Evolutionary conservation across 2,329 filamentous ascomycete genomes (phyloP).

Genomic region (Clonostachys sp.): DNA sequence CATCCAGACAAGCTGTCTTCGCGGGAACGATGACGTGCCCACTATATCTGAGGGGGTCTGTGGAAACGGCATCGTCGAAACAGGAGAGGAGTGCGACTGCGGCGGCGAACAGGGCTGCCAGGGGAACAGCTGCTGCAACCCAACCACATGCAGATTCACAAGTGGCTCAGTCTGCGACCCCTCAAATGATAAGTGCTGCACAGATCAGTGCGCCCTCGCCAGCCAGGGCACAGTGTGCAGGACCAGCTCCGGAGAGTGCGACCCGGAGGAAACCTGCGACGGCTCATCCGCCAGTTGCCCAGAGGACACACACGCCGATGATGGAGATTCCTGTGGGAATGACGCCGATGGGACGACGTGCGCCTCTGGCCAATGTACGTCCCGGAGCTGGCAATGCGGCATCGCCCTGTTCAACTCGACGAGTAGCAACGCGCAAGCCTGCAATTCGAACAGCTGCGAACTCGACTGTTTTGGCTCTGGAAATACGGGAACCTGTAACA

Average conservation of each 20-base stretch:
- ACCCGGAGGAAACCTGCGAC: slow-evolving; percentile 78
- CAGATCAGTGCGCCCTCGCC: slow-evolving; percentile 60
- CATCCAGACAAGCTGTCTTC: slow-evolving; percentile 65
- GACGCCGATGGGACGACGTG: slow-evolving; percentile 56
- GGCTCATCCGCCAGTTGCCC: slow-evolving; percentile 73
- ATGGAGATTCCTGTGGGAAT: slow-evolving; percentile 68
- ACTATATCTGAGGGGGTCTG: slow-evolving; percentile 83
- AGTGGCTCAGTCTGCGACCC: slow-evolving; percentile 72
- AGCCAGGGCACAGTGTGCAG: slow-evolving; percentile 72
- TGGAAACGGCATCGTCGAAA: slow-evolving; percentile 95
- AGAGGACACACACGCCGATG: slow-evolving; percentile 59
- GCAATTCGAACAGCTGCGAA: slow-evolving; percentile 66
- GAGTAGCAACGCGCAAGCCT: slow-evolving; percentile 74
- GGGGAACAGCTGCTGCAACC: slow-evolving; percentile 76
- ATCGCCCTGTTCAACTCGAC: slow-evolving; percentile 74
- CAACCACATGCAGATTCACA: slow-evolving; percentile 82
- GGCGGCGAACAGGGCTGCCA: slow-evolving; percentile 71
- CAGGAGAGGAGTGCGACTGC: slow-evolving; percentile 95
- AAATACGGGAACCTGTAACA: slow-evolving; percentile 67
- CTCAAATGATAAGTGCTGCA: slow-evolving; percentile 79
- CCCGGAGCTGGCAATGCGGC: slow-evolving; percentile 83
- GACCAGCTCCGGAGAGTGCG: slow-evolving; percentile 72
- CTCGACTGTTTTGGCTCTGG: slow-evolving; percentile 68
- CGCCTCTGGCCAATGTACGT: slow-evolving; percentile 92
- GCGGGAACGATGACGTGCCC: slow-evolving; percentile 75